Evolutionary conservation across 2,329 filamentous ascomycete genomes (phyloP), one percentile per base, ranked within the genome.

Genomic region (Akanthomyces lecanii): DNA sequence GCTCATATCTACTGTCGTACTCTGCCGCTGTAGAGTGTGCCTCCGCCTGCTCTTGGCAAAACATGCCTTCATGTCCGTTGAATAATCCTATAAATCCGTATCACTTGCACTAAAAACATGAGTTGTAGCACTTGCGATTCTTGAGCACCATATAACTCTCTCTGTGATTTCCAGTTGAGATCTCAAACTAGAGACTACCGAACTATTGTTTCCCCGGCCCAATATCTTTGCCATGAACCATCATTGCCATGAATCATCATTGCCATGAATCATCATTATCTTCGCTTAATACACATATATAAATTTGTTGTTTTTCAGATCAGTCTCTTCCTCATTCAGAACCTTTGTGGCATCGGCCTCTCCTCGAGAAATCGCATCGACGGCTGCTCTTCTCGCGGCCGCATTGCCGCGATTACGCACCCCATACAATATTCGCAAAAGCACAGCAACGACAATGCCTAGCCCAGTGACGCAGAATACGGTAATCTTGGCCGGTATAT

Each of bases 401-500:
- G 70, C 71, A 68, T 74, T 77, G 58, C 78, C 78, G 6, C 77
- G 69, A 53, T 69, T 67, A 7, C 73, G 69, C 57, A 80, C 64
- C 45, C 78, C 64, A 25, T 73, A 63, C 28, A 66, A 79, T 53
- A 18, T 56, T 59, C 51, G 76, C 55, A n/a, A 74, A 74, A 18
- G 78, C 65, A 18, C 70, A 69, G n/a, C 80, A 69, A 65, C 80
- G 4, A 63, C 45, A 16, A 63, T 63, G 1, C 52, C 53, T 1
- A 25, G 23, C 1, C 44, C 61, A 2, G 45, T 51, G 14, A 58
- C 53, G 45, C 44, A 48, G 36, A 86, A 77, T 55, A 85, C 80
- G 18, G 81, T 78, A 23, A 85, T 77, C 68, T 85, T 83, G 11
- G 82, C 83, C 0, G 81, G 82, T 6, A 78, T 76, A 66, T 81